These are phyloP conservation scores for Vanderwaltozyma verrucispora DNA, from an alignment of 805 yeast species.

Conservation along the genomic window DNA sequence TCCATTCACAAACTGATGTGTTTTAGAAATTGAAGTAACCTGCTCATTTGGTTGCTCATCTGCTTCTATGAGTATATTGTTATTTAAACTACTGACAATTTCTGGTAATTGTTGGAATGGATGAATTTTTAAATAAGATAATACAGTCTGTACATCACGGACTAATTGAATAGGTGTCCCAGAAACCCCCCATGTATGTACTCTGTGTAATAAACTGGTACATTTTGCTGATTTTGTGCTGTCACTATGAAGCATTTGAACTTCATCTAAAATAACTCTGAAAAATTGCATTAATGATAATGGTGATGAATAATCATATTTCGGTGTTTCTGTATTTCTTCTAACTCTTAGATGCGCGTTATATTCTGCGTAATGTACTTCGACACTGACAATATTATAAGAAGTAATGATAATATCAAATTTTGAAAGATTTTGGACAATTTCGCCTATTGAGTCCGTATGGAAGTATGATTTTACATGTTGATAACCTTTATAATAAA, in stretches of 20 bases:
- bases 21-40: too few species aligned
- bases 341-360: constrained; percentile 37
- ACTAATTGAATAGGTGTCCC: constrained; percentile 81
- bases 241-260: constrained; percentile 74
- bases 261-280: constrained; percentile 88
- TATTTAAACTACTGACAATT: constrained; percentile 5
- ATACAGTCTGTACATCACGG: constrained; percentile 58
- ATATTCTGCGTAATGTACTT: constrained; percentile 69
- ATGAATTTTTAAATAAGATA: constrained; percentile 51
- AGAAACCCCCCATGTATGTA: constrained; percentile 94
- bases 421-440: constrained; percentile 45
- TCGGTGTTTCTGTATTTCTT: constrained; percentile 20
- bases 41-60: not conserved
- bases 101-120: constrained; percentile 45
- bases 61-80: not conserved
- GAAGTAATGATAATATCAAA: constrained; percentile 78
- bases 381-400: constrained; percentile 58
- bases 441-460: constrained; percentile 12
- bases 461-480: constrained; percentile 25
- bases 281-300: constrained; percentile 74
- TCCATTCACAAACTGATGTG: constrained; percentile 13
- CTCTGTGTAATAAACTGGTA: constrained; percentile 68
- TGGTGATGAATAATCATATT: constrained; percentile 65
- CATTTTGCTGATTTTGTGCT: constrained; percentile 70
- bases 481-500: constrained; percentile 51